Conservation (phyloP, 805 yeast genomes). For the Tanozyma kutaoensis region DNA sequence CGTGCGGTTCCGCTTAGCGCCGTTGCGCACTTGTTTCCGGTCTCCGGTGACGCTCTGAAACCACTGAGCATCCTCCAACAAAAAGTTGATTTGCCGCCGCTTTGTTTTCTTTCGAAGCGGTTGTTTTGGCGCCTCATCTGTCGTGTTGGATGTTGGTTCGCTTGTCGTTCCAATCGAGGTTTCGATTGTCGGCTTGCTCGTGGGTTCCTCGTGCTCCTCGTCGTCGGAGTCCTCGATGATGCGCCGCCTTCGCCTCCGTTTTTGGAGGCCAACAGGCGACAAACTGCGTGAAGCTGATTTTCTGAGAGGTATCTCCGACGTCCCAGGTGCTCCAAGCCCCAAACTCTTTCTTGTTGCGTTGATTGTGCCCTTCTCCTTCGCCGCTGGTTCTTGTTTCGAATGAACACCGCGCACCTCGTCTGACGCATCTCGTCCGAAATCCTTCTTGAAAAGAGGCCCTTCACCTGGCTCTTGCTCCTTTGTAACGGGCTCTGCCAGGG, state of each 20-base stretch:
- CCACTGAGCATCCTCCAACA: constrained; percentile 16
- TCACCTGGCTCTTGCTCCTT: too few species aligned
- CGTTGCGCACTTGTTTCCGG: constrained; percentile 14
- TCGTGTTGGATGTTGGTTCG: constrained; percentile 2
- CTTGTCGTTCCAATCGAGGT: constrained; percentile 1
- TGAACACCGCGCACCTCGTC: too few species aligned
- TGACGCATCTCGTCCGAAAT: too few species aligned
- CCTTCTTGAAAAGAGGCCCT: too few species aligned
- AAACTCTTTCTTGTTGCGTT: too few species aligned
- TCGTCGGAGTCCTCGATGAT: constrained; percentile 5
- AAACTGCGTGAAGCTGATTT: too few species aligned
- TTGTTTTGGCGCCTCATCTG: constrained; percentile 1
- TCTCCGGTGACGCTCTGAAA: constrained; percentile 29
- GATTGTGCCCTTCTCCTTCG: too few species aligned
- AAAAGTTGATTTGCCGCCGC: background rate
- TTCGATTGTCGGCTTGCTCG: constrained; percentile 2
- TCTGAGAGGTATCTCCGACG: too few species aligned
- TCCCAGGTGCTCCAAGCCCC: too few species aligned
- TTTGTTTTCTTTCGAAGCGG: background rate
- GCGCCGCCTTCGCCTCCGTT: constrained; percentile 3
- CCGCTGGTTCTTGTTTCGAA: too few species aligned
- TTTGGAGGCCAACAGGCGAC: too few species aligned
- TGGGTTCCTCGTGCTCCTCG: constrained; percentile 1
- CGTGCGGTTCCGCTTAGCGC: constrained; percentile 18
- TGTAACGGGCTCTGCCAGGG: too few species aligned